Evolutionary conservation across 805 yeast species (phyloP), one percentile per base, ranked within the genome.

Genomic region (Starmera dryadoides): DNA sequence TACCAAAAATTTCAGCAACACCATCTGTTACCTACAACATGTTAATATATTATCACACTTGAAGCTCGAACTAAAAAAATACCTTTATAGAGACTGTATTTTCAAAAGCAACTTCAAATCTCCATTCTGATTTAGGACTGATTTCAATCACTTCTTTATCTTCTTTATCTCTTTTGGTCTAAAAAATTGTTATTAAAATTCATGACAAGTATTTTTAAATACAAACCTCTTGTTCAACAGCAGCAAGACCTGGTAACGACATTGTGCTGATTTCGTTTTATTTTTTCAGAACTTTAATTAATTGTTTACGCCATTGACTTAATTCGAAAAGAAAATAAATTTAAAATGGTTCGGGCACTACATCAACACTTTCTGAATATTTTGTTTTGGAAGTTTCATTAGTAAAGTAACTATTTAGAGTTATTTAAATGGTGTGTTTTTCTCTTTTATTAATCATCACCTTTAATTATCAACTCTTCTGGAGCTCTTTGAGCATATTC

Each of bases 1-100:
- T 86, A 19, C 98, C 99, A 60, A 83, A 86, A 9, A 88, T 74
- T 62, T 93, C 98, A 2, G 86, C 96, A 2, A 79, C 70, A 4
- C 98, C 99, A 2, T 66, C 63, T 3, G 60, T 42, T 10, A 81
- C 67, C 49, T 53, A 20, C 2, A 8, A 21, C 6, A 21, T 14
- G 37, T 39, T 37, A 36, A 34, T 25, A 38, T 15, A 28, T 23
- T 20, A 33, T 16, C 17, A 18, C 14, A 18, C 6, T 26, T 20
- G 34, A 10, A 12, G 18, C 30, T 12, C 16, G 11, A 42, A 6
- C 15, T 22, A 9, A 8, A 21, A 21, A 21, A 21, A 30, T 32
- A 79, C 67, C 48, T 66, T 75, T 34, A 84, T 52, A n/a, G 64
- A 66, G 30, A 84, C 53, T 16, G 63, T 61, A 15, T 74, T 65